Conservation (phyloP, 495 filamentous ascomycete genomes). For the Lepraria neglecta region DNA sequence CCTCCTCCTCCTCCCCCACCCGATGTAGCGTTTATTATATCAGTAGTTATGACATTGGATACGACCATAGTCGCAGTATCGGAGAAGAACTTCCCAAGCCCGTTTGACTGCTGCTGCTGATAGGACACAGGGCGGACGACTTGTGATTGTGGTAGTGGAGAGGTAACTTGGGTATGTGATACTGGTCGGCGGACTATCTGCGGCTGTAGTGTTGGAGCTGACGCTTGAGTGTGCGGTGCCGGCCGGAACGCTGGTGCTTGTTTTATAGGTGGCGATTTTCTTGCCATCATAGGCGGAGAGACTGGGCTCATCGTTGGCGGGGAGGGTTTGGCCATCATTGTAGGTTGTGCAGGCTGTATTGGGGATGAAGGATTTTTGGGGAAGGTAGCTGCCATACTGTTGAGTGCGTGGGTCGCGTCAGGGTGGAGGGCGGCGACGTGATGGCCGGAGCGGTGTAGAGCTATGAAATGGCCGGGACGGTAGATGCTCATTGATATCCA, state of each 20-base stretch:
- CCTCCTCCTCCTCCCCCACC: background rate
- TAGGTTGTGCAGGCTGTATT: background rate
- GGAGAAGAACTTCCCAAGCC: background rate
- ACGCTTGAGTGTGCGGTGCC: too few species aligned
- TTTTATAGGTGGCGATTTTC: background rate
- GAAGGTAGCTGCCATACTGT: conserved; percentile 9
- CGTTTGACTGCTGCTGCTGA: background rate
- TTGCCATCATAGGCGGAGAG: conserved; percentile 4
- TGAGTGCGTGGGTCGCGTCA: conserved; percentile 3
- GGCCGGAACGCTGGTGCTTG: background rate
- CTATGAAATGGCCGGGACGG: conserved; percentile 7
- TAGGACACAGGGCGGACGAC: background rate
- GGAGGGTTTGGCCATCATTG: background rate
- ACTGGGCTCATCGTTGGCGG: background rate
- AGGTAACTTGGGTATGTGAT: background rate
- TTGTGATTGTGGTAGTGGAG: background rate
- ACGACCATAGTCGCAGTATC: background rate
- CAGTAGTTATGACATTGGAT: background rate
- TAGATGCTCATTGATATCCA: conserved; percentile 13
- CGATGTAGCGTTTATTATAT: background rate
- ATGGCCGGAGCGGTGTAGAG: background rate
- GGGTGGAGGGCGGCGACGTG: conserved; percentile 2
- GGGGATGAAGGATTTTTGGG: conserved; percentile 3
- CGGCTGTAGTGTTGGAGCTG: background rate
- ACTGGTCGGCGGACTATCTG: conserved; percentile 7